Percentiles rank a stretch among this genome's conserved stretches.
phyloP scores from a whole-genome alignment of 2,329 filamentous ascomycete genomes.

The Coniochaeta ligniaria region DNA sequence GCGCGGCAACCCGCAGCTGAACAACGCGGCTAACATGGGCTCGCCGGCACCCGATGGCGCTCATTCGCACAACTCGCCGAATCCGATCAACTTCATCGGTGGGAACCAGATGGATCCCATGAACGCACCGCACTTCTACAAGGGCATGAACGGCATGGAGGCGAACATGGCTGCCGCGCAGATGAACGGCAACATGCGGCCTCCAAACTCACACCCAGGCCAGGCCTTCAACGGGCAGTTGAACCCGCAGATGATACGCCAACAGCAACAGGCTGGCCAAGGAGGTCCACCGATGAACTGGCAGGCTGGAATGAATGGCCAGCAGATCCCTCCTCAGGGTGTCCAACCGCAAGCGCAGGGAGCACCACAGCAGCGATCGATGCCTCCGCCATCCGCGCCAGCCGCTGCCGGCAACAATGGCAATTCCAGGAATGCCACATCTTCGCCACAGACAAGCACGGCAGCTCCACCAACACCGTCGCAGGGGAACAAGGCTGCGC shows the following conservation, averaged over 20 bases:
- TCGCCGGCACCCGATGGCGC: conserved; percentile 64
- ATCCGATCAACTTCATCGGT: conserved; percentile 53
- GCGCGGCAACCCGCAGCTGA: conserved; percentile 68
- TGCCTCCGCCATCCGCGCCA: conserved; percentile 61
- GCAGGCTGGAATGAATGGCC: conserved; percentile 23
- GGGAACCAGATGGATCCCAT: conserved; percentile 52
- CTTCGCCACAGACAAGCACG: conserved; percentile 55
- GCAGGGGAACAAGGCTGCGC: conserved; percentile 63
- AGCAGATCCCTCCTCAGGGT: conserved; percentile 37
- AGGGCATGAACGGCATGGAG: conserved; percentile 44
- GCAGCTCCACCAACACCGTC: conserved; percentile 71
- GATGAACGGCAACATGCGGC: conserved; percentile 60
- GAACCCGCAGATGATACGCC: conserved; percentile 49
- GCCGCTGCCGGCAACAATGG: conserved; percentile 31
- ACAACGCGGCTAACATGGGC: conserved; percentile 54
- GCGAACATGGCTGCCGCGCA: conserved; percentile 46
- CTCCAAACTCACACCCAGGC: conserved; percentile 60
- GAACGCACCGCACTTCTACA: conserved; percentile 54
- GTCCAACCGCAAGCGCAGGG: conserved; percentile 49
- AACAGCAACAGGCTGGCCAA: conserved; percentile 28
- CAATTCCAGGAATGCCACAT: conserved; percentile 47
- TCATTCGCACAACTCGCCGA: conserved; percentile 61
- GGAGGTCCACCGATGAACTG: conserved; percentile 9
- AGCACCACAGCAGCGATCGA: conserved; percentile 64
- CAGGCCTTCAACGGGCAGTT: conserved; percentile 50